A percentile compares a stretch with the other conserved stretches of the same genome.
These are phyloP conservation scores for Daedaleopsis nitida DNA, from an alignment of 768 basidiomycete species.

Conservation along the genomic window DNA sequence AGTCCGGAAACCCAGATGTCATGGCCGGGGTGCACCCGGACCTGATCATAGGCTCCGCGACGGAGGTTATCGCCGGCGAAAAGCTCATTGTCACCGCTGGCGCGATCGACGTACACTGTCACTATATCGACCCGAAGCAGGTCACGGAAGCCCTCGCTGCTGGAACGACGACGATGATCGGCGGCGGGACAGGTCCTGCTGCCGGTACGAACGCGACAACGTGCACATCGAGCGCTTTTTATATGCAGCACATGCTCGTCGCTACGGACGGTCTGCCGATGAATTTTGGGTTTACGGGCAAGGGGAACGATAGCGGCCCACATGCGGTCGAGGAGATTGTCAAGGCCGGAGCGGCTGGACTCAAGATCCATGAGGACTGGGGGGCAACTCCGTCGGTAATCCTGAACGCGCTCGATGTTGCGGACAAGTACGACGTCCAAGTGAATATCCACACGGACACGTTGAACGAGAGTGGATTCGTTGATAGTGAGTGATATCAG, in stretches of 20 bases:
- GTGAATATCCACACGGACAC: conserved; percentile 98
- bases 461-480: conserved; percentile 95
- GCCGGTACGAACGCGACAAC: conserved; percentile 92
- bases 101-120: conserved; percentile 88
- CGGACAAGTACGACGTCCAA: conserved; percentile 93
- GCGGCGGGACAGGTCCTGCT: conserved; percentile 95
- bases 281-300: conserved; percentile 95
- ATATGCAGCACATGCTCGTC: conserved; percentile 87
- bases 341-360: conserved; percentile 79
- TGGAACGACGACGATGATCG: conserved; percentile 92
- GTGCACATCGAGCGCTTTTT: conserved; percentile 88
- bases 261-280: conserved; percentile 89
- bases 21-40: conserved; percentile 77
- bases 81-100: conserved; percentile 93
- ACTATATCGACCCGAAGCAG: conserved; percentile 95
- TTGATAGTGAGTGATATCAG: conserved; percentile 65
- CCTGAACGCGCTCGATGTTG: conserved; percentile 75
- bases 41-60: conserved; percentile 85
- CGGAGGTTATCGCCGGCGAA: conserved; percentile 96
- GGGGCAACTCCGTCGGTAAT: conserved; percentile 88
- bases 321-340: conserved; percentile 78
- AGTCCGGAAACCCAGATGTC: conserved; percentile 94
- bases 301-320: conserved; percentile 86
- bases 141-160: conserved; percentile 81
- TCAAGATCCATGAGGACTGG: conserved; percentile 99